Evolutionary conservation across 2,329 filamentous ascomycete species (phyloP).

Genomic region (Cladosporium phlei): DNA sequence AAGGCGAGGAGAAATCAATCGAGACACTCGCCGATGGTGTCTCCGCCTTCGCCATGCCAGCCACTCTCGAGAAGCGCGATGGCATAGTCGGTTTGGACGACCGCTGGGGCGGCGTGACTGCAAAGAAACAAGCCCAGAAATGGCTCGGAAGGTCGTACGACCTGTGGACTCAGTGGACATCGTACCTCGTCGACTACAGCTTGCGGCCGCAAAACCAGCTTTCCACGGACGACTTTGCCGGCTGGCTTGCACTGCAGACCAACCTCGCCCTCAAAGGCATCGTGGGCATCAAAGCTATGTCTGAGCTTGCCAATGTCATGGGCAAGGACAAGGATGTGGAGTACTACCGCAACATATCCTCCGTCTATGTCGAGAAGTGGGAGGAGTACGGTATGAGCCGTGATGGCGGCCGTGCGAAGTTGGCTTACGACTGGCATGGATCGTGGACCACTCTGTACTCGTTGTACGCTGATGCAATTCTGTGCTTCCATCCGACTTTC

Average conservation of each 20-base stretch:
- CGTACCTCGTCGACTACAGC: slow-evolving; percentile 70
- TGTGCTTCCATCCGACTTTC: slow-evolving; percentile 66
- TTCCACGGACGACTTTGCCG: slow-evolving; percentile 80
- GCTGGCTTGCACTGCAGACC: slow-evolving; percentile 71
- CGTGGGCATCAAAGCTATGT: slow-evolving; percentile 75
- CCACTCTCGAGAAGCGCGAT: slow-evolving; percentile 43
- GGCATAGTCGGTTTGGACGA: slow-evolving; percentile 57
- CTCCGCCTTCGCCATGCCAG: slow-evolving; percentile 45
- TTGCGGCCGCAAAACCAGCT: slow-evolving; percentile 72
- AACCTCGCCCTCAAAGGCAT: slow-evolving; percentile 82
- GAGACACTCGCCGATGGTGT: slow-evolving; percentile 29
- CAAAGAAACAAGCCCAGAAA: slow-evolving; percentile 53
- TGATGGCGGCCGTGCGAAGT: slow-evolving; percentile 66
- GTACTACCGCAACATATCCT: slow-evolving; percentile 57
- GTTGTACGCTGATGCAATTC: slow-evolving; percentile 71
- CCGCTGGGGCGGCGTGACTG: slow-evolving; percentile 53
- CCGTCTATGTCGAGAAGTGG: slow-evolving; percentile 69
- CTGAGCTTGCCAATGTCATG: slow-evolving; percentile 60
- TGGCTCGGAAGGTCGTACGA: slow-evolving; percentile 67
- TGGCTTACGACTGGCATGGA: slow-evolving; percentile 74
- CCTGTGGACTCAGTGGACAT: slow-evolving; percentile 72
- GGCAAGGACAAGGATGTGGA: slow-evolving; percentile 54
- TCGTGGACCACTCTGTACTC: slow-evolving; percentile 85
- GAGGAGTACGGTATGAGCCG: slow-evolving; percentile 64
- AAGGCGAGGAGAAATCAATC: slow-evolving; percentile 30